phyloP scores from a whole-genome alignment of 2,329 filamentous ascomycete species.

The Neoarthrinium moseri region DNA sequence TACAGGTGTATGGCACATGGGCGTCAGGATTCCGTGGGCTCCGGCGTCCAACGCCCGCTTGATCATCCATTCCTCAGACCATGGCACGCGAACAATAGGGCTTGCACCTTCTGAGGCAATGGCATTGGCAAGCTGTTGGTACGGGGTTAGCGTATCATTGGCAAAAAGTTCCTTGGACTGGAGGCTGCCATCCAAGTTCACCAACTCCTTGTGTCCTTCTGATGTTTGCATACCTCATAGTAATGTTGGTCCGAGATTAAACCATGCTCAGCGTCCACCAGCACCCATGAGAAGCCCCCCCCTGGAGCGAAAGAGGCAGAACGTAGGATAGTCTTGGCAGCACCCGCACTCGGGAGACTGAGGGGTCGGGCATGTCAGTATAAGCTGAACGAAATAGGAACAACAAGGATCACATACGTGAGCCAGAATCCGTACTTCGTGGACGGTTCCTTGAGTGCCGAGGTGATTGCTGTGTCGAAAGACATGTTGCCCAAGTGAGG shows the following conservation, averaged over 20 bases:
- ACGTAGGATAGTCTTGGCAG: background rate
- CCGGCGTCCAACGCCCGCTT: constrained; percentile 29
- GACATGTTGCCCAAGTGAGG: too few relatives aligned
- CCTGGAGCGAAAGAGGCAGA: background rate
- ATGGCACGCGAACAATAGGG: constrained; percentile 19
- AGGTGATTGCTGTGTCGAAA: background rate
- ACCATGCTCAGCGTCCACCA: background rate
- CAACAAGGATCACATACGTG: background rate
- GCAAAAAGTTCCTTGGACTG: too few relatives aligned
- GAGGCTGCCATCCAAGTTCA: too few relatives aligned
- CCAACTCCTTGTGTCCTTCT: background rate
- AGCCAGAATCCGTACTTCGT: background rate
- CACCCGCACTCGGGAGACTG: background rate
- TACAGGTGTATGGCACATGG: constrained; percentile 17
- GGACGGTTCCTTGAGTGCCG: background rate
- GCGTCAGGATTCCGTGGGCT: constrained; percentile 28
- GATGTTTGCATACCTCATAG: background rate
- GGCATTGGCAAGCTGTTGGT: constrained; percentile 12
- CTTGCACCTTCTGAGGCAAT: constrained; percentile 18
- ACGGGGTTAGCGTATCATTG: background rate
- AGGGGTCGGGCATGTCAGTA: background rate
- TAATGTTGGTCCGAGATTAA: background rate
- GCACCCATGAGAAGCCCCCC: background rate
- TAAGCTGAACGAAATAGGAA: background rate
- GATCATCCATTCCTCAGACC: constrained; percentile 25